Evolutionary conservation across 2,329 filamentous ascomycete genomes (phyloP), one percentile per base, ranked within the genome.

Genomic region (Aspergillus tamarii): DNA sequence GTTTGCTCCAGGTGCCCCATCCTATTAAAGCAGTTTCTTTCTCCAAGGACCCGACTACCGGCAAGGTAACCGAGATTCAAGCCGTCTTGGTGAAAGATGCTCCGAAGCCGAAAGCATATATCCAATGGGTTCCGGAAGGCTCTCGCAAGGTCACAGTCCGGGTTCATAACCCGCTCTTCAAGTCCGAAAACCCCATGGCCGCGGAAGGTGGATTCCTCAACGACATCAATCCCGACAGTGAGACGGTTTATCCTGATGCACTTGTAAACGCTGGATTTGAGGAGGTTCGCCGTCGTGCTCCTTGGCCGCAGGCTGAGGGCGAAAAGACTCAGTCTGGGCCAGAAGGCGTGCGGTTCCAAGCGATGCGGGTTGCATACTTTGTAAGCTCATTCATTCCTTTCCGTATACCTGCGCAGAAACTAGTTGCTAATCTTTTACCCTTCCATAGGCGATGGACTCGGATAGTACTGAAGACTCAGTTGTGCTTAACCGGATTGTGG

Each of bases 401-500:
- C 2, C 39, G 4, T 41, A n/a, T 41, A n/a, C 16, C 39, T 9
- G 16, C 7, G 12, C n/a, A 11, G 19, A 34, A 32, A 21, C 10
- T 23, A 32, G 19, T 36, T 34, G 11, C 30, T 61, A 41, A 34
- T 41, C 28, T 14, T 4, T 10, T 19, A 19, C 9, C 23, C 16
- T 28, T 61, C 12, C 4, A 12, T 30, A 67, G 66, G 64, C 68
- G 3, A 70, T 96, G 77, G 94, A 97, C 76, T 87, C 85, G 57
- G 93, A 96, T 72, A 91, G 88, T 64, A 91, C 88, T 0, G 87
- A 88, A 36, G 91, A 92, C n/a, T 92, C 90, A 77, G 84, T 96
- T 68, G 87, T 98, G 55, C 81, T 98, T 34, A 98, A 98, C 81
- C 87, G 93, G 58, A 97, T 98, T 73, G 94, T 98, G 26, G 92